phyloP scores from a whole-genome alignment of 2,329 filamentous ascomycete species.

The Arthrinium puccinioides region DNA sequence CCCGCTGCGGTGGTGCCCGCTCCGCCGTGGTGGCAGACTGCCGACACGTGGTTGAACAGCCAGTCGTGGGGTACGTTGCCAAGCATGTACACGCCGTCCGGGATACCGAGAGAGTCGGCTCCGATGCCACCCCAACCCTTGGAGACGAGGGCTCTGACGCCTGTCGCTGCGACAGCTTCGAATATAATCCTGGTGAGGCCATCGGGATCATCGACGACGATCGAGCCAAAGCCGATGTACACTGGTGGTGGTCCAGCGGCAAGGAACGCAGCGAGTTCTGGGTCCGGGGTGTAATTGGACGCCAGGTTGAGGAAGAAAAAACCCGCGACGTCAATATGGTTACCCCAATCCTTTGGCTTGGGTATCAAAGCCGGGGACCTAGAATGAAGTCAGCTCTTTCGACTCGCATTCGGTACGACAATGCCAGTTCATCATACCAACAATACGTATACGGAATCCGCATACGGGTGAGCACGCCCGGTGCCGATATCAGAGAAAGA shows the following conservation, averaged over 20 bases:
- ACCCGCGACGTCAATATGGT: constrained; percentile 44
- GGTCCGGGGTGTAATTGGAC: constrained; percentile 23
- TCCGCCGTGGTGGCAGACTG: constrained; percentile 81
- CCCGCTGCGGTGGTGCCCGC: constrained; percentile 84
- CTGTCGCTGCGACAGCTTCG: constrained; percentile 35
- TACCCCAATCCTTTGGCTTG: constrained; percentile 46
- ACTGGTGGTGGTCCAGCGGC: constrained; percentile 37
- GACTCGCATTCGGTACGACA: not conserved
- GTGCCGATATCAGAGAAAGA: constrained; percentile 74
- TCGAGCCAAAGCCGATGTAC: constrained; percentile 51
- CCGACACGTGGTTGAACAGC: constrained; percentile 75
- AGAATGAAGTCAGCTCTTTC: too few species aligned
- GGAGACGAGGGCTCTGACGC: constrained; percentile 70
- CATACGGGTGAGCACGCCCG: constrained; percentile 68
- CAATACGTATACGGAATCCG: constrained; percentile 84
- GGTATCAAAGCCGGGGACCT: constrained; percentile 37
- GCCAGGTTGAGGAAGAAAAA: constrained; percentile 44
- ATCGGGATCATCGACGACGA: constrained; percentile 44
- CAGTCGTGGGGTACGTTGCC: constrained; percentile 85
- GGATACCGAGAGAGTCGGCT: constrained; percentile 60
- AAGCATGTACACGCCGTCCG: constrained; percentile 73
- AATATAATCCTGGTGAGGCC: constrained; percentile 36
- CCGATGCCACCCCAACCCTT: constrained; percentile 87
- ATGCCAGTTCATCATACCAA: constrained; percentile 47
- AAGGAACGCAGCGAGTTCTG: constrained; percentile 33